A percentile compares a stretch with the other conserved stretches of the same genome.
These are phyloP conservation scores for Trichosanthes cucumerina DNA, from an alignment of 306 rosid genomes.

Conservation along the genomic window DNA sequence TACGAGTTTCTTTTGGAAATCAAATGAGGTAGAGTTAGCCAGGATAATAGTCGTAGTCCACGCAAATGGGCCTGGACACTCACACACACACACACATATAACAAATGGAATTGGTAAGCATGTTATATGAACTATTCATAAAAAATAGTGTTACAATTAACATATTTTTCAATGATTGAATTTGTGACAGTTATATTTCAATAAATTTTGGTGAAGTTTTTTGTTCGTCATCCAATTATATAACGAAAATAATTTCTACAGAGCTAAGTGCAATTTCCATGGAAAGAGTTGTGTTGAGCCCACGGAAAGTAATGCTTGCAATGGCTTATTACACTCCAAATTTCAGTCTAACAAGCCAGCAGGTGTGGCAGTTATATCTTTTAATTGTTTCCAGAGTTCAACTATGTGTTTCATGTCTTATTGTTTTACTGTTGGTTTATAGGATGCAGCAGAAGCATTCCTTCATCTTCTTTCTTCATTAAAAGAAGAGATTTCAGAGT, in stretches of 20 bases:
- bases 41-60: background rate
- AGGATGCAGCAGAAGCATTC: conserved; percentile 98
- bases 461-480: conserved; percentile 72
- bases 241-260: conserved; percentile 20
- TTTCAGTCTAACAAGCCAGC: conserved; percentile 77
- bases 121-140: background rate
- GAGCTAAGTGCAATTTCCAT: conserved; percentile 41
- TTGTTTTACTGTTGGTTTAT: conserved; percentile 17
- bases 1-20: background rate
- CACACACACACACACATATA: background rate
- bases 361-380: conserved; percentile 29
- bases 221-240: background rate
- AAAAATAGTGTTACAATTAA: background rate
- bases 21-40: background rate
- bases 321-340: conserved; percentile 55
- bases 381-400: background rate
- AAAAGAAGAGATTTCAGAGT: conserved; percentile 62
- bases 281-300: conserved; percentile 43
- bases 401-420: background rate
- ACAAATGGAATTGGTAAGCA: background rate
- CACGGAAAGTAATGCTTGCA: conserved; percentile 51
- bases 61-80: background rate
- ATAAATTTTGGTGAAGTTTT: background rate
- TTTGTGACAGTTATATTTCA: background rate
- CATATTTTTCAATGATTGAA: background rate